phyloP scores from a whole-genome alignment of 1,284 basidiomycete species.

The Irpex sp. region DNA sequence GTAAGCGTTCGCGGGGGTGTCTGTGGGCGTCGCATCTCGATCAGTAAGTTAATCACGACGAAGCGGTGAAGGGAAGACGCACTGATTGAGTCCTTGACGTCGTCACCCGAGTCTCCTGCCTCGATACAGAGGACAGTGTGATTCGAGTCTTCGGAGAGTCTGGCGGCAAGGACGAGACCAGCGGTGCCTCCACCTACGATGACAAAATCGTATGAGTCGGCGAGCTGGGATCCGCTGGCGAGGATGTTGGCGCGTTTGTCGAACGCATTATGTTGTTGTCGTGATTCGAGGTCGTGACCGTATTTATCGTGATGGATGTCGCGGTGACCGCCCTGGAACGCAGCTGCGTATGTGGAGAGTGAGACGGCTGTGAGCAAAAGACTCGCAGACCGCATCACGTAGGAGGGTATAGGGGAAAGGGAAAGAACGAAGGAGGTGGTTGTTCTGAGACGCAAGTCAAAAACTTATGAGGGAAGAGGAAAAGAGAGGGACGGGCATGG shows the following conservation, averaged over 20 bases:
- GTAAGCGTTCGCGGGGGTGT: constrained; percentile 51
- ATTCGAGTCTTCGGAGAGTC: constrained; percentile 67
- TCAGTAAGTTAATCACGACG: neutral
- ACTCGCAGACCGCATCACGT: constrained; percentile 22
- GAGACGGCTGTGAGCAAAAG: constrained; percentile 23
- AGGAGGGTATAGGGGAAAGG: neutral
- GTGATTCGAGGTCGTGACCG: constrained; percentile 13
- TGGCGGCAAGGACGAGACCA: constrained; percentile 68
- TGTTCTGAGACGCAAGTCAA: neutral
- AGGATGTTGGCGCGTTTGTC: constrained; percentile 34
- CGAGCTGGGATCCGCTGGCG: constrained; percentile 29
- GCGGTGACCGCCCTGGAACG: constrained; percentile 16
- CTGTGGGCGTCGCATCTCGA: constrained; percentile 20
- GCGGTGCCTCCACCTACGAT: constrained; percentile 68
- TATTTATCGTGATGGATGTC: constrained; percentile 22
- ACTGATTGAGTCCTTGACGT: constrained; percentile 38
- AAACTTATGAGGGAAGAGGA: neutral
- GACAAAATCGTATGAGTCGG: constrained; percentile 52
- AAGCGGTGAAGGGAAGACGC: constrained; percentile 13
- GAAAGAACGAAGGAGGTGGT: neutral
- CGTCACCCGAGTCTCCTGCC: constrained; percentile 60
- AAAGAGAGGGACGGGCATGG: neutral
- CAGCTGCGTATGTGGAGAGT: constrained; percentile 19
- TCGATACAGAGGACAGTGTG: constrained; percentile 73
- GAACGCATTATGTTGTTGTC: neutral